Percentiles rank a stretch among this genome's conserved stretches.
Evolutionary conservation across 192 early-diverging fungal species (phyloP).

Genomic region (Coemansia sp.): DNA sequence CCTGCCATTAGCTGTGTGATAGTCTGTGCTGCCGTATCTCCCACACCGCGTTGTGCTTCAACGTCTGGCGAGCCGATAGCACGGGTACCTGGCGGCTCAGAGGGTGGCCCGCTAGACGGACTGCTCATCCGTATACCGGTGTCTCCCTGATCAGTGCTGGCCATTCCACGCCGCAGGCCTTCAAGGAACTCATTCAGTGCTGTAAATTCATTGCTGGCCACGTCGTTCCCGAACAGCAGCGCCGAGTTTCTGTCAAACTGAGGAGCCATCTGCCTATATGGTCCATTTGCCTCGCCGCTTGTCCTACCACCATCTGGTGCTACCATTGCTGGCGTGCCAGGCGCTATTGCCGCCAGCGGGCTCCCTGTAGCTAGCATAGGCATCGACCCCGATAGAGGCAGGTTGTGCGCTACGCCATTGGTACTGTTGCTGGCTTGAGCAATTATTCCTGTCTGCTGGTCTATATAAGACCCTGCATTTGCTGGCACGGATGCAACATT

Average conservation of each 20-base stretch:
- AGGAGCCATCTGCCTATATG: background rate
- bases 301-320: background rate
- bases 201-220: conserved; percentile 46
- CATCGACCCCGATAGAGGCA: conserved; percentile 9
- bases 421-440: conserved; percentile 1
- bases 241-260: conserved; percentile 27
- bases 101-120: conserved; percentile 31
- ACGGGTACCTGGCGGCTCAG: conserved; percentile 23
- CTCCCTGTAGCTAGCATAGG: conserved; percentile 12
- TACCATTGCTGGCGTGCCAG: background rate
- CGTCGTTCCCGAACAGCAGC: conserved; percentile 41
- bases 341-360: conserved; percentile 2
- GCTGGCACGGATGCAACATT: background rate
- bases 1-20: conserved; percentile 39
- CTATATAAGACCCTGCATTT: background rate
- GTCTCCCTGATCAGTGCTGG: conserved; percentile 21
- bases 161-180: conserved; percentile 42
- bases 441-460: conserved; percentile 2
- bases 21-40: conserved; percentile 15
- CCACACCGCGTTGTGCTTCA: conserved; percentile 11
- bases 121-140: conserved; percentile 18
- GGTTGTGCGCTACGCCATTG: conserved; percentile 5
- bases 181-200: conserved; percentile 47
- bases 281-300: background rate
- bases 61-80: conserved; percentile 28